Evolutionary conservation across 148 eudicot genomes (phyloP).

Genomic region (Suaeda aralocaspica): DNA sequence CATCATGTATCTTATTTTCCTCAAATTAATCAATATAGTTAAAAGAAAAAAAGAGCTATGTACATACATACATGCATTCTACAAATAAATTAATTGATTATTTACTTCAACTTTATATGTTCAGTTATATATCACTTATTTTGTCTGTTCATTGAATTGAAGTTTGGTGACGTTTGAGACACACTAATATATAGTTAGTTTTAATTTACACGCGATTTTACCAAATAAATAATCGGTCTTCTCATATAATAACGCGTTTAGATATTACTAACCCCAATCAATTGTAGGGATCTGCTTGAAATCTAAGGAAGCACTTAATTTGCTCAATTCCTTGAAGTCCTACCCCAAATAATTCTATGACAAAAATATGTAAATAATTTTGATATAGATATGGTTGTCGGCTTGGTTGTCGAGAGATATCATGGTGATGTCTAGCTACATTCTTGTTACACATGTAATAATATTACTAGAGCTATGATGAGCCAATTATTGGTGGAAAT

Average conservation of each 20-base stretch:
- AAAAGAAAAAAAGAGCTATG: no score
- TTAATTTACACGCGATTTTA: no score
- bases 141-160: no score
- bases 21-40: no score
- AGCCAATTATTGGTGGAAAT: neutral
- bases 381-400: conserved; percentile 1
- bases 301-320: neutral
- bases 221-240: no score
- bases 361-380: neutral
- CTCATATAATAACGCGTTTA: neutral
- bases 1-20: no score
- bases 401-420: neutral
- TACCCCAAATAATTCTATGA: neutral
- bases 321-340: neutral
- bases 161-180: neutral
- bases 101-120: no score
- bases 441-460: neutral
- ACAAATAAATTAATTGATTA: no score
- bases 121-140: no score
- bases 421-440: neutral
- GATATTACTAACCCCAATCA: neutral
- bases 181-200: neutral
- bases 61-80: no score
- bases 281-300: neutral
- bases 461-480: neutral